A percentile compares a stretch with the other conserved stretches of the same genome.
Conservation (phyloP, 805 yeast species). For the Teunomyces kruisii region DNA sequence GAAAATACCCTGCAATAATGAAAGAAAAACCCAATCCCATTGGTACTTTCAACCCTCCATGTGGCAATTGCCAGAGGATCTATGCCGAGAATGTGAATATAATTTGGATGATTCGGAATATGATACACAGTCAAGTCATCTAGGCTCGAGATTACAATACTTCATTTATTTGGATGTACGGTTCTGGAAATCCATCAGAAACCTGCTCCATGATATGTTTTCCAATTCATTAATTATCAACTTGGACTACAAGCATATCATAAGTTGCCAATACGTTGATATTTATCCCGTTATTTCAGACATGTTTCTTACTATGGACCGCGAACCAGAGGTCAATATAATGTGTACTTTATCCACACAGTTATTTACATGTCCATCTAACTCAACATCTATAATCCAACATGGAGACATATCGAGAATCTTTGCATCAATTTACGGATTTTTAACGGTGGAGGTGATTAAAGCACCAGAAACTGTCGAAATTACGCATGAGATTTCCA, state of each 20-base stretch:
- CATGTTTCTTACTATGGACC: conserved; percentile 66
- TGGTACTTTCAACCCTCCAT: conserved; percentile 41
- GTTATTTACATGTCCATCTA: conserved; percentile 84
- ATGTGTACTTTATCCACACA: conserved; percentile 78
- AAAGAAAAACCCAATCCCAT: conserved; percentile 17
- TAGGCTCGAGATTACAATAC: conserved; percentile 59
- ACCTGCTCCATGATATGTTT: conserved; percentile 60
- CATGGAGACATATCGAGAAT: conserved; percentile 67
- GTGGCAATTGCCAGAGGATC: conserved; percentile 48
- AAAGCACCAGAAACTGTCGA: conserved; percentile 44
- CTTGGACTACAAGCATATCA: conserved; percentile 51
- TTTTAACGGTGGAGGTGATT: conserved; percentile 55
- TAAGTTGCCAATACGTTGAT: conserved; percentile 80
- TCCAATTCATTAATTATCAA: conserved; percentile 65
- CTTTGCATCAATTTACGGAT: conserved; percentile 61
- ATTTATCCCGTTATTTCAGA: conserved; percentile 75
- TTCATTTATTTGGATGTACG: conserved; percentile 66
- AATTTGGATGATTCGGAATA: conserved; percentile 30
- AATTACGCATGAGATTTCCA: conserved; percentile 35
- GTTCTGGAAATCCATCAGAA: conserved; percentile 65
- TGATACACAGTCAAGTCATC: conserved; percentile 23
- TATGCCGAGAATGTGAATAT: conserved; percentile 51
- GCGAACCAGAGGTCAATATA: conserved; percentile 85
- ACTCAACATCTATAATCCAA: conserved; percentile 59
- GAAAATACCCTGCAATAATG: conserved; percentile 23